Evolutionary conservation across 2,329 filamentous ascomycete species (phyloP).

Genomic region (Fusarium circinatum): DNA sequence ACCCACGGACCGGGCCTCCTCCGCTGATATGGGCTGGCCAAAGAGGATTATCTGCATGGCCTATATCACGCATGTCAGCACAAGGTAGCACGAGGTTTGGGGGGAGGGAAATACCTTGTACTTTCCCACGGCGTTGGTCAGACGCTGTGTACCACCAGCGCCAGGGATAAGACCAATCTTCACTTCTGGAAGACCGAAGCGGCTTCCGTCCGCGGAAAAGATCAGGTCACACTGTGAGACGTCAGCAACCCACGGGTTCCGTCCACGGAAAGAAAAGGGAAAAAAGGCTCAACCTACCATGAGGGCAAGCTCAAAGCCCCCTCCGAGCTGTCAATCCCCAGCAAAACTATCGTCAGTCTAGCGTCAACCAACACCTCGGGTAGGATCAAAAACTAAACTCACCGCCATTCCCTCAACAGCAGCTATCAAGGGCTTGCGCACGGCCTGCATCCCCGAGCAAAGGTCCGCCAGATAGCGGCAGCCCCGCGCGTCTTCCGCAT

Average conservation of each 20-base stretch:
- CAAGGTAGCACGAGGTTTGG: neutral
- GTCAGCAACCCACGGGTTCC: conserved; percentile 3
- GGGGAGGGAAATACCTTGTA: conserved; percentile 46
- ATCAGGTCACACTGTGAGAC: conserved; percentile 52
- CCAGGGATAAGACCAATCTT: conserved; percentile 54
- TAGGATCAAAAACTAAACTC: conserved; percentile 38
- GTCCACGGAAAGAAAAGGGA: neutral
- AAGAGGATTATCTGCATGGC: conserved; percentile 49
- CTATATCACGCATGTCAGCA: conserved; percentile 23
- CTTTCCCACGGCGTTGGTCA: conserved; percentile 54
- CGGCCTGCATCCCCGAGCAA: conserved; percentile 47
- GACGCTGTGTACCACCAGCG: conserved; percentile 53
- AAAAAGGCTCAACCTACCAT: conserved; percentile 48
- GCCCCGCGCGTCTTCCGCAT: conserved; percentile 47
- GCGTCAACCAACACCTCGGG: neutral
- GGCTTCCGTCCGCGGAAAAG: conserved; percentile 48
- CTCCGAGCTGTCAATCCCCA: conserved; percentile 54
- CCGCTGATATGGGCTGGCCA: conserved; percentile 41
- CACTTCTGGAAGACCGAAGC: conserved; percentile 54
- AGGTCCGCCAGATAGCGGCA: conserved; percentile 55
- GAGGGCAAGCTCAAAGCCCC: conserved; percentile 61
- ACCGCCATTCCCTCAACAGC: conserved; percentile 63
- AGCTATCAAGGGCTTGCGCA: conserved; percentile 59
- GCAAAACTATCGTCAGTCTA: conserved; percentile 8
- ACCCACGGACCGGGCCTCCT: conserved; percentile 42